Percentiles rank a stretch among this genome's conserved stretches.
Conservation (phyloP, 306 rosid genomes). For the Cicer arietinum region DNA sequence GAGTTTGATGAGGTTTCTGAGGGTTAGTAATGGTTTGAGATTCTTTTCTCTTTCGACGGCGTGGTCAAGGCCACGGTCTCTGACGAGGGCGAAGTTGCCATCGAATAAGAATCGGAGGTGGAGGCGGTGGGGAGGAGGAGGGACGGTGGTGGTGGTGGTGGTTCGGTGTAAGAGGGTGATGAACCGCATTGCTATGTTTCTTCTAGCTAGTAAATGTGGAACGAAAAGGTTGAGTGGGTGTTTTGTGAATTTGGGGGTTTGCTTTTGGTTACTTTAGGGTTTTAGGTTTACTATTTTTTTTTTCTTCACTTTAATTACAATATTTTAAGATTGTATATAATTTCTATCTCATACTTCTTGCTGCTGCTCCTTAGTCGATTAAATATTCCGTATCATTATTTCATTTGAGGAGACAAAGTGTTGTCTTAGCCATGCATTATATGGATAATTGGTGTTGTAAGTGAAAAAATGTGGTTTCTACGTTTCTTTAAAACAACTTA, state of each 20-base stretch:
- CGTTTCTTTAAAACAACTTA: too few relatives aligned
- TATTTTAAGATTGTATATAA: too few relatives aligned
- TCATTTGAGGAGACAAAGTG: too few relatives aligned
- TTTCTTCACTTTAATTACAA: too few relatives aligned
- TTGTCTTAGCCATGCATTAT: too few relatives aligned
- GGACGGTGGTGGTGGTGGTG: background rate
- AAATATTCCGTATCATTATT: too few relatives aligned
- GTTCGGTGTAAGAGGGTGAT: slow-evolving; percentile 39
- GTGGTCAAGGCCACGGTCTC: slow-evolving; percentile 94
- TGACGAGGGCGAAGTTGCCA: slow-evolving; percentile 55
- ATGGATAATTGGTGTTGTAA: too few relatives aligned
- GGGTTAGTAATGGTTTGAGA: slow-evolving; percentile 59
- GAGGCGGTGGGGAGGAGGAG: slow-evolving; percentile 14
- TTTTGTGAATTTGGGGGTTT: background rate
- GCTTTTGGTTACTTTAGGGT: background rate
- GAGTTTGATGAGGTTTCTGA: slow-evolving; percentile 60
- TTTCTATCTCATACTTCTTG: too few relatives aligned
- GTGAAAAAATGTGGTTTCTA: too few relatives aligned
- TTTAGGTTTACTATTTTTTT: background rate
- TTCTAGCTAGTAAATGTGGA: background rate
- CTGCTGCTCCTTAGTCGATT: too few relatives aligned
- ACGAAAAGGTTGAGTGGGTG: background rate
- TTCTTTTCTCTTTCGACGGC: slow-evolving; percentile 81
- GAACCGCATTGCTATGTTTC: slow-evolving; percentile 18
- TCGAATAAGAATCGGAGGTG: slow-evolving; percentile 55